These are phyloP conservation scores for Colletotrichum sp. DNA, from an alignment of 2,329 filamentous ascomycete genomes.

Conservation along the genomic window DNA sequence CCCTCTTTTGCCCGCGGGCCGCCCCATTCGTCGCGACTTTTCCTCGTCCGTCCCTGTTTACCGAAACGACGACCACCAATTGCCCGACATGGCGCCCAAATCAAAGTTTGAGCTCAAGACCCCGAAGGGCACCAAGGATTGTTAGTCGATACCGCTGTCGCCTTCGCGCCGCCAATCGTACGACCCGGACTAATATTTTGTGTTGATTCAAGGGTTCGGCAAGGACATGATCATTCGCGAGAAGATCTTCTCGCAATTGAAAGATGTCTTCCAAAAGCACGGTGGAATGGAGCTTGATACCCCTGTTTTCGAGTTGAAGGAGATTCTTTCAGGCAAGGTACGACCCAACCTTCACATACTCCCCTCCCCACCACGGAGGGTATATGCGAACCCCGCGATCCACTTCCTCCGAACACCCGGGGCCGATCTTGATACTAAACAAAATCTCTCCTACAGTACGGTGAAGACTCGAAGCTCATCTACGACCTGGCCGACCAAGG, in stretches of 20 bases:
- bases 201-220: constrained; percentile 60
- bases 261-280: constrained; percentile 82
- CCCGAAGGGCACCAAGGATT: constrained; percentile 91
- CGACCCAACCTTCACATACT: neutral
- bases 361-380: neutral
- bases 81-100: constrained; percentile 41
- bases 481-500: constrained; percentile 76
- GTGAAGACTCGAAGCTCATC: constrained; percentile 83
- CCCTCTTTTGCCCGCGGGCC: constrained; percentile 7
- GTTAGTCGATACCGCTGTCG: constrained; percentile 40
- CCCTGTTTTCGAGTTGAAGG: constrained; percentile 83
- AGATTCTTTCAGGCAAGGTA: constrained; percentile 81
- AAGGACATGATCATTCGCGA: constrained; percentile 82
- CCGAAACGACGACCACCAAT: neutral
- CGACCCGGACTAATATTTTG: constrained; percentile 11
- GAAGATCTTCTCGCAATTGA: constrained; percentile 78
- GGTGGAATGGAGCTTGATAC: constrained; percentile 82
- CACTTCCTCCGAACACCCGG: neutral
- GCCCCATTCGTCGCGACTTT: constrained; percentile 5
- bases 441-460: constrained; percentile 34
- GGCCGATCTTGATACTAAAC: neutral
- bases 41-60: neutral
- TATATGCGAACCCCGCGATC: constrained; percentile 8
- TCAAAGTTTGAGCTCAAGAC: constrained; percentile 77
- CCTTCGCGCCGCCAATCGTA: constrained; percentile 12